Conservation (phyloP, 495 filamentous ascomycete species). For the Sporormia fimetaria region DNA sequence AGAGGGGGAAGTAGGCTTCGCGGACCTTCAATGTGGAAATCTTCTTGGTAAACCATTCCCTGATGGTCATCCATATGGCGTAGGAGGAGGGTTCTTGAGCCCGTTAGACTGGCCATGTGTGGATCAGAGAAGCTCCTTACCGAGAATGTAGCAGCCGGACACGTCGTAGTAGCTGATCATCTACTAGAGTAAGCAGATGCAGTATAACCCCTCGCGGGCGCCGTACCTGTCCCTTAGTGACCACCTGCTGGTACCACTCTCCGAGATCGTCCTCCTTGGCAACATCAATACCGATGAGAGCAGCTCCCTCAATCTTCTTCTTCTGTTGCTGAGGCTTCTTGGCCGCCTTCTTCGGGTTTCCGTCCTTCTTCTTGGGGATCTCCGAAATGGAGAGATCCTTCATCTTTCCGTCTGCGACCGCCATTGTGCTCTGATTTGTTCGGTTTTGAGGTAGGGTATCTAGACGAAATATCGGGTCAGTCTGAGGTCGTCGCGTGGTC, state of each 20-base stretch:
- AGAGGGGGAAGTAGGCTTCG: constrained; percentile 83
- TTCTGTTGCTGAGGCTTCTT: constrained; percentile 21
- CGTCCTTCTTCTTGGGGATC: constrained; percentile 14
- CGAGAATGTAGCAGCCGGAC: constrained; percentile 51
- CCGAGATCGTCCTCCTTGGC: constrained; percentile 79
- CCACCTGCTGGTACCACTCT: constrained; percentile 90
- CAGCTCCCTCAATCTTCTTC: constrained; percentile 42
- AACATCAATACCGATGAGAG: constrained; percentile 75
- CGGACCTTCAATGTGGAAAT: constrained; percentile 86
- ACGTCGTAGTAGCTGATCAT: constrained; percentile 94
- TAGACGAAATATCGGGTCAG: no score
- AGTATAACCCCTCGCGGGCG: no score
- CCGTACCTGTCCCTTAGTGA: constrained; percentile 92
- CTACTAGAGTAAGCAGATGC: no score
- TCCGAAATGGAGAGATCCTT: constrained; percentile 21
- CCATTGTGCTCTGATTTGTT: constrained; percentile 13
- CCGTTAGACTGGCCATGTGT: no score
- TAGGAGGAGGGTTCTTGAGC: constrained; percentile 65
- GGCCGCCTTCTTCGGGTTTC: constrained; percentile 4
- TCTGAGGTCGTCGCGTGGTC: no score
- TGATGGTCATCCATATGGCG: constrained; percentile 87
- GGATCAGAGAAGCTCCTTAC: background rate
- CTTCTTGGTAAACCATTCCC: constrained; percentile 71
- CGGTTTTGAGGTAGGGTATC: background rate
- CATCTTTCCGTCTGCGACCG: constrained; percentile 15